Conservation (phyloP, 495 filamentous ascomycete genomes). For the Daldinia concentrica region DNA sequence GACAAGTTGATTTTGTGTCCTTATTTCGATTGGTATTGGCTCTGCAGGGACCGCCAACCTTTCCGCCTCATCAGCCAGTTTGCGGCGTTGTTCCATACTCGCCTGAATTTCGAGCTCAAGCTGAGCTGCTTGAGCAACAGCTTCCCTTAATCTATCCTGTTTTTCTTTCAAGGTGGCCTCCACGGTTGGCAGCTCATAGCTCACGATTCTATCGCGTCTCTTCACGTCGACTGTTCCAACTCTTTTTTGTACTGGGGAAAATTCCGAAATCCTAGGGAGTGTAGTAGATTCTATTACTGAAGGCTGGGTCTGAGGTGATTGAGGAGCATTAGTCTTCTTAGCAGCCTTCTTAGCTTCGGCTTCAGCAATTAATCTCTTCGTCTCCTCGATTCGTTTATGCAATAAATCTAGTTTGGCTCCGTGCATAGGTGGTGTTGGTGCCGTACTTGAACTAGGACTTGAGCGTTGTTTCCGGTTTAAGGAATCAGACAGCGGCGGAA, state of each 20-base stretch:
- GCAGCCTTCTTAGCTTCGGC: slow-evolving; percentile 69
- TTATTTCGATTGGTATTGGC: slow-evolving; percentile 42
- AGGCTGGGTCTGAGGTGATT: slow-evolving; percentile 33
- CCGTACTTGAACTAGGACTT: slow-evolving; percentile 48
- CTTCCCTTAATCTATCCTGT: slow-evolving; percentile 59
- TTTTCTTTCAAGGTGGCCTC: slow-evolving; percentile 64
- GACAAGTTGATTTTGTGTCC: slow-evolving; percentile 31
- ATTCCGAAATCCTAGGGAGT: slow-evolving; percentile 31
- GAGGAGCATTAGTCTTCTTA: slow-evolving; percentile 47
- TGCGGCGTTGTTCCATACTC: slow-evolving; percentile 53
- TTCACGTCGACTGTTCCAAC: slow-evolving; percentile 49
- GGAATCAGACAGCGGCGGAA: slow-evolving; percentile 57
- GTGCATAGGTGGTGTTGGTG: slow-evolving; percentile 50
- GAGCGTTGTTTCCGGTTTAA: slow-evolving; percentile 50
- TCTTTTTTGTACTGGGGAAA: slow-evolving; percentile 18
- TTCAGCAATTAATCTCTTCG: slow-evolving; percentile 80
- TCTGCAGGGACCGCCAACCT: slow-evolving; percentile 56
- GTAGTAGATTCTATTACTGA: slow-evolving; percentile 35
- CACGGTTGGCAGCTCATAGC: slow-evolving; percentile 64
- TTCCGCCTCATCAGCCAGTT: slow-evolving; percentile 65
- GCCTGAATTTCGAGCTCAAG: slow-evolving; percentile 68
- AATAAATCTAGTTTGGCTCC: slow-evolving; percentile 66
- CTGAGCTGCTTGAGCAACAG: slow-evolving; percentile 65
- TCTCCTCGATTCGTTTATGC: slow-evolving; percentile 74
- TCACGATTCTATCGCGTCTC: slow-evolving; percentile 65